Percentiles rank a stretch among this genome's conserved stretches.
phyloP scores from a whole-genome alignment of 805 yeast genomes.

The Lipomyces spencermartinsiae region DNA sequence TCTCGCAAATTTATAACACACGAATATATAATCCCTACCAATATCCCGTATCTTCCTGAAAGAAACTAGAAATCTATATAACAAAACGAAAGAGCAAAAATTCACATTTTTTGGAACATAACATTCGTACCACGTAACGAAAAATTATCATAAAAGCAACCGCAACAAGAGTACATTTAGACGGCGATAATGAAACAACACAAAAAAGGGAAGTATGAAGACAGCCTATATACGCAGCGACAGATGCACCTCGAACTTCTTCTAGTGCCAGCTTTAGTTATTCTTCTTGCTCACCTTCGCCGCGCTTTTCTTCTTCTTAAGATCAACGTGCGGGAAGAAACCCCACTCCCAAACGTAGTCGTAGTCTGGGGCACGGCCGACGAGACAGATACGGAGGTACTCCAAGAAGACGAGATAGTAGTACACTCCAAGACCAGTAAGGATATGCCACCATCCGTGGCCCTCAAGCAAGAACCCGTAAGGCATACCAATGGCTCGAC shows the following conservation, averaged over 20 bases:
- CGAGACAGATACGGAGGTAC: slow-evolving; percentile 70
- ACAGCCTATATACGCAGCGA: background rate
- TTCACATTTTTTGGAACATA: background rate
- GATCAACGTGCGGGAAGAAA: slow-evolving; percentile 55
- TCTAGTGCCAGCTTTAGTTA: background rate
- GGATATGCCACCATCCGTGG: slow-evolving; percentile 95
- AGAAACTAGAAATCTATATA: background rate
- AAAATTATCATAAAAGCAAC: background rate
- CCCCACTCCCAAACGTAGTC: slow-evolving; percentile 64
- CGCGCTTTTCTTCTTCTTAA: slow-evolving; percentile 25
- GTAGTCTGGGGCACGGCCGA: slow-evolving; percentile 62
- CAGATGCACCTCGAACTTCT: background rate
- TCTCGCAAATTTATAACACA: background rate
- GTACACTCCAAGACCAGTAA: slow-evolving; percentile 80
- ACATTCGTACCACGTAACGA: background rate
- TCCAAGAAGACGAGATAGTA: slow-evolving; percentile 81
- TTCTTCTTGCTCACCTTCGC: slow-evolving; percentile 23
- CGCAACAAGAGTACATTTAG: background rate
- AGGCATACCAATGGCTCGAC: slow-evolving; percentile 79
- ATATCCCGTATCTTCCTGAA: background rate
- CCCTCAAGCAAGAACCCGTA: slow-evolving; percentile 86
- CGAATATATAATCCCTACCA: background rate
- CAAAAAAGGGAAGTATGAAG: background rate
- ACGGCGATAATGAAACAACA: background rate
- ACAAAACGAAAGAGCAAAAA: background rate